Evolutionary conservation across 208 protist species (phyloP).

Genomic region (Lotmaria passim): DNA sequence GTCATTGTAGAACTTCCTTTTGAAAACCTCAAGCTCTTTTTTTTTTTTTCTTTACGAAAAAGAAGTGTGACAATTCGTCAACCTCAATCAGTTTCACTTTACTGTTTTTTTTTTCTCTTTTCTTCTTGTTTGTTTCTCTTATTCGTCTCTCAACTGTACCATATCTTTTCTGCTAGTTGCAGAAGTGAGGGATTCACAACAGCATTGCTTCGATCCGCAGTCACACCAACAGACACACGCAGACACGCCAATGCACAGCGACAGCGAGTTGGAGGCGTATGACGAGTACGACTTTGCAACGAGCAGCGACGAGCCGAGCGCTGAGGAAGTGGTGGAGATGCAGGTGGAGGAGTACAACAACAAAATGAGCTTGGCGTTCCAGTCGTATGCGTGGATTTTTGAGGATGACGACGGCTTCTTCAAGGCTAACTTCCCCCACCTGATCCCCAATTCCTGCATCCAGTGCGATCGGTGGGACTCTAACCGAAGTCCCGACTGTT

Average conservation of each 20-base stretch:
- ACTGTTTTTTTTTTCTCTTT: slow-evolving; percentile 18
- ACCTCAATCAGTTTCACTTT: too few species aligned
- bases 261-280: slow-evolving; percentile 19
- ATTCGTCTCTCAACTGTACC: neutral
- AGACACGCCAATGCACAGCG: slow-evolving; percentile 46
- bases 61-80: too few species aligned
- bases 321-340: neutral
- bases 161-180: too few species aligned
- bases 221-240: too few species aligned
- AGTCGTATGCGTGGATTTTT: slow-evolving; percentile 32
- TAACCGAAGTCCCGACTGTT: slow-evolving; percentile 1
- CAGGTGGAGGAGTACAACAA: slow-evolving; percentile 1
- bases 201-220: too few species aligned
- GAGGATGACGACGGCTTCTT: slow-evolving; percentile 37
- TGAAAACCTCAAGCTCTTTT: too few species aligned
- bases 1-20: too few species aligned
- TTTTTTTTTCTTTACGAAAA: too few species aligned
- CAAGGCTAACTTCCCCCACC: slow-evolving; percentile 16
- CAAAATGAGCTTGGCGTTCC: neutral
- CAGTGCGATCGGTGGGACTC: slow-evolving; percentile 9
- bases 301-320: slow-evolving; percentile 4
- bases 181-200: too few species aligned
- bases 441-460: neutral
- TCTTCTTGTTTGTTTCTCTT: too few species aligned
- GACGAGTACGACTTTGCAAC: slow-evolving; percentile 2